Evolutionary conservation across 345 rosid species (phyloP).

Genomic region (Populus ilicifolia): DNA sequence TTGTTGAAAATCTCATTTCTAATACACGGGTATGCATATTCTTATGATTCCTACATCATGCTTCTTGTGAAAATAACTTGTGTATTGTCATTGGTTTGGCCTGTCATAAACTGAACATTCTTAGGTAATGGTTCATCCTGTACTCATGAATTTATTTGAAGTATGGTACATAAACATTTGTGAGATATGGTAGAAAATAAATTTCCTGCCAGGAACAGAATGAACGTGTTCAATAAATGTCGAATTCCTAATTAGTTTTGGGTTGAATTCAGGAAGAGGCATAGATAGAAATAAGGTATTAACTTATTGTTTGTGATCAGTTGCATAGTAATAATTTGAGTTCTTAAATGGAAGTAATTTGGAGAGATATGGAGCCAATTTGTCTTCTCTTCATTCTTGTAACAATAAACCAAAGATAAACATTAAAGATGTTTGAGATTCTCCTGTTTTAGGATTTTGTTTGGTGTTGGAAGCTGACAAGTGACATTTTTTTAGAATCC

Average conservation of each 20-base stretch:
- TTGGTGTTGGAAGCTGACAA: neutral
- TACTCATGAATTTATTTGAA: neutral
- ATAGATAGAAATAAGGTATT: neutral
- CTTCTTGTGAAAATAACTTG: neutral
- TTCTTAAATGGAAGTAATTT: neutral
- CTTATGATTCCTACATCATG: neutral
- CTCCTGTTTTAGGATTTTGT: neutral
- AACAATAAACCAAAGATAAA: neutral
- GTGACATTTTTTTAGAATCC: neutral
- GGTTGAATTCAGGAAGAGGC: slow-evolving; percentile 6
- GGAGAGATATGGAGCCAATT: too few species aligned
- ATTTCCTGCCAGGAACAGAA: neutral
- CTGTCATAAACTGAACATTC: neutral
- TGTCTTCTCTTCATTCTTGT: neutral
- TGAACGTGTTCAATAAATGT: neutral
- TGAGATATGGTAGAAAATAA: neutral
- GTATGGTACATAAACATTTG: neutral
- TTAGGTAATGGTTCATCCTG: neutral
- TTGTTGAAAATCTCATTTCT: slow-evolving; percentile 65
- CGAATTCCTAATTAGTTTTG: neutral
- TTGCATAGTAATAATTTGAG: too few species aligned
- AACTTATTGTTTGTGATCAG: too few species aligned
- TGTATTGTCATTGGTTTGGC: neutral
- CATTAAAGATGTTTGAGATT: neutral
- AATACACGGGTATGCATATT: slow-evolving; percentile 58